Evolutionary conservation across 2,329 filamentous ascomycete species (phyloP).

Genomic region (Lasiodiplodia sp.): DNA sequence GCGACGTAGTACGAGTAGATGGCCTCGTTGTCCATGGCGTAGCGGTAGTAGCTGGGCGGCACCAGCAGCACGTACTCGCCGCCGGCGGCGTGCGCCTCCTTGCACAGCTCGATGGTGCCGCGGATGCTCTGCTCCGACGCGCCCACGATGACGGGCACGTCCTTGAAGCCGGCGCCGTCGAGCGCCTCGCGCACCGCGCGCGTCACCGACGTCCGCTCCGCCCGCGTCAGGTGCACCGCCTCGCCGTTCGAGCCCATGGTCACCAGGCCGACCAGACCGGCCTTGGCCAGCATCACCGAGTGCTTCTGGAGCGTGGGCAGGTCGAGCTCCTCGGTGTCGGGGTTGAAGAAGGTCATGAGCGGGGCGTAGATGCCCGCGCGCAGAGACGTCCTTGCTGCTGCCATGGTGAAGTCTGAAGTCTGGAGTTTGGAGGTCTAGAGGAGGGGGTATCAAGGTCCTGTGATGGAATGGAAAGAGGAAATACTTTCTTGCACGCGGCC

Average conservation of each 20-base stretch:
- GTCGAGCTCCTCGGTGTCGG: constrained; percentile 84
- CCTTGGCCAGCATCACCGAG: constrained; percentile 76
- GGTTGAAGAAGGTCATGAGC: constrained; percentile 89
- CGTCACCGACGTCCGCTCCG: constrained; percentile 79
- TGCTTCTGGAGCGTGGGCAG: constrained; percentile 81
- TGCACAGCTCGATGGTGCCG: constrained; percentile 78
- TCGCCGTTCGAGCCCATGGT: constrained; percentile 92
- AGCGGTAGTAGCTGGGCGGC: constrained; percentile 83
- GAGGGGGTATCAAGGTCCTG: constrained; percentile 24
- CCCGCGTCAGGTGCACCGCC: constrained; percentile 80
- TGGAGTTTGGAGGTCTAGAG: neutral
- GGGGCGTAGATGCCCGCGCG: constrained; percentile 86
- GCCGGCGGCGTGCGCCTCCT: constrained; percentile 70
- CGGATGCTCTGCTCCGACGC: constrained; percentile 82
- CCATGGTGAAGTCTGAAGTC: constrained; percentile 33
- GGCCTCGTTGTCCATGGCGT: constrained; percentile 75
- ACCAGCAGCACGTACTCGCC: constrained; percentile 83
- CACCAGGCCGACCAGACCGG: constrained; percentile 81
- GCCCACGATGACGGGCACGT: constrained; percentile 82
- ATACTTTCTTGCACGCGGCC: neutral
- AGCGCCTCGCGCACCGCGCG: constrained; percentile 81
- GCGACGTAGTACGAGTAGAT: constrained; percentile 76
- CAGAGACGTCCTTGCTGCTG: constrained; percentile 61
- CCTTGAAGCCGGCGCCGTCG: constrained; percentile 77
- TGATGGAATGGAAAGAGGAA: neutral